A percentile compares a stretch with the other conserved stretches of the same genome.
These are phyloP conservation scores for Leishmania tarentolae DNA, from an alignment of 208 protist species.

Conservation along the genomic window DNA sequence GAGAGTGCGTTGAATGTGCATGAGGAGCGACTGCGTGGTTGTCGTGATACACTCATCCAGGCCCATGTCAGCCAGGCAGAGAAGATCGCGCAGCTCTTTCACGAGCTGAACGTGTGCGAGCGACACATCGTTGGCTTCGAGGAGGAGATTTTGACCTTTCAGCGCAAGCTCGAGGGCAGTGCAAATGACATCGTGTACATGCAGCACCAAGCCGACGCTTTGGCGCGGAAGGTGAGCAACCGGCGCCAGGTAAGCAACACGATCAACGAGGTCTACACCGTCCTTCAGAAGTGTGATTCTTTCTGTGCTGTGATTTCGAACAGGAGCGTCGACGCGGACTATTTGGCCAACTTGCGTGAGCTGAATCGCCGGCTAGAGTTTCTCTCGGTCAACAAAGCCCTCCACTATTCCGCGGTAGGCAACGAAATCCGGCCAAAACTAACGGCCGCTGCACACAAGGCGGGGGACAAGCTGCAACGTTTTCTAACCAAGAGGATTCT, in stretches of 20 bases:
- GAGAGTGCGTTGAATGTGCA: slow-evolving; percentile 44
- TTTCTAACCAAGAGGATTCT: slow-evolving; percentile 64
- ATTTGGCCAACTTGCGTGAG: slow-evolving; percentile 71
- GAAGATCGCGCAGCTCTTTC: slow-evolving; percentile 64
- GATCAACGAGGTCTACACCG: slow-evolving; percentile 84
- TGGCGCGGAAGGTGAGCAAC: slow-evolving; percentile 76
- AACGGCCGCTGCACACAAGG: slow-evolving; percentile 59
- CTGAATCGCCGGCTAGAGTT: slow-evolving; percentile 74
- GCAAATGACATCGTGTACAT: slow-evolving; percentile 83
- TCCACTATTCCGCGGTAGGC: slow-evolving; percentile 79
- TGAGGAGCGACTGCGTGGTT: slow-evolving; percentile 60
- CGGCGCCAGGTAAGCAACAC: slow-evolving; percentile 71
- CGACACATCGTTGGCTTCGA: slow-evolving; percentile 83
- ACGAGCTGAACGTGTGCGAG: slow-evolving; percentile 71
- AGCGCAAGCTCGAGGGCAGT: slow-evolving; percentile 71
- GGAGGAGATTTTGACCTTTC: slow-evolving; percentile 81
- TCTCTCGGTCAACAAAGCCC: slow-evolving; percentile 68
- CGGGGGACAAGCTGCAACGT: slow-evolving; percentile 80
- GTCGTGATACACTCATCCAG: slow-evolving; percentile 70
- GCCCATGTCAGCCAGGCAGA: slow-evolving; percentile 62
- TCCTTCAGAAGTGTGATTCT: slow-evolving; percentile 79
- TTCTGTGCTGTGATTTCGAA: slow-evolving; percentile 79
- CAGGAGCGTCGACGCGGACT: slow-evolving; percentile 70
- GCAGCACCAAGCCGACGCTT: slow-evolving; percentile 73
- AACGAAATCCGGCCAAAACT: slow-evolving; percentile 82